Evolutionary conservation across 305 asterid species (phyloP), one percentile per base, ranked within the genome.

Genomic region (Caryopteris hybrid): DNA sequence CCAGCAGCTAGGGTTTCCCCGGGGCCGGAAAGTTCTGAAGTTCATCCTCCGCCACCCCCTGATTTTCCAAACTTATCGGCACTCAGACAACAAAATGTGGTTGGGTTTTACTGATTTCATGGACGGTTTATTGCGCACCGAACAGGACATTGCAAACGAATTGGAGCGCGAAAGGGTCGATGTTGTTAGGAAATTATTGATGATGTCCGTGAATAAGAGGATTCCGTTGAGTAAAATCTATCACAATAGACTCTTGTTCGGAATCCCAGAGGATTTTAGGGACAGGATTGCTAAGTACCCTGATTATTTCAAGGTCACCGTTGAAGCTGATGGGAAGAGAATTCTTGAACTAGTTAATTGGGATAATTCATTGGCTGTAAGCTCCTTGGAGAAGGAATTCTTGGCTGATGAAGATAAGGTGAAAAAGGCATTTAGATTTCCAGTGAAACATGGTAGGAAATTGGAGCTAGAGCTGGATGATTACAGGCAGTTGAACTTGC

Each of bases 1-100:
- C 80, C 95, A 86, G 79, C 86, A 81, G 70, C 85, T 93, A 58
- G 98, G 97, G 42, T 90, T 93, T 62, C 94, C 95, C 58, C 98
- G 97, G 62, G 95, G 95, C 45, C 79, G 92, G 3, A 93, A 88
- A 17, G 88, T 88, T 13, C 63, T 74, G 10, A 79, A 81, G 64
- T 93, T 84, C 57, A 75, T 90, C 60, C 86, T 78, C 53, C 86
- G 80, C 41, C 98, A 90, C 81, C 96, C 98, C 20, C 68, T 70
- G 27, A 59, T 93, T 6, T 81, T 86, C 68, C 82, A 88, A 10
- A 86, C 80, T 66, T 90, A 93, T 69, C 84, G 95, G 61, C 92
- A 90, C 61, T 29, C 76, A 8, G 96, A 93, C 79, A 67, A 74
- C 57, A 93, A 90, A 68, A 78, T 85, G 73, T 93, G 96, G 98